Base-by-base conservation (phyloP, 306 rosid genomes). In the Vigna reflexopilosa region DNA sequence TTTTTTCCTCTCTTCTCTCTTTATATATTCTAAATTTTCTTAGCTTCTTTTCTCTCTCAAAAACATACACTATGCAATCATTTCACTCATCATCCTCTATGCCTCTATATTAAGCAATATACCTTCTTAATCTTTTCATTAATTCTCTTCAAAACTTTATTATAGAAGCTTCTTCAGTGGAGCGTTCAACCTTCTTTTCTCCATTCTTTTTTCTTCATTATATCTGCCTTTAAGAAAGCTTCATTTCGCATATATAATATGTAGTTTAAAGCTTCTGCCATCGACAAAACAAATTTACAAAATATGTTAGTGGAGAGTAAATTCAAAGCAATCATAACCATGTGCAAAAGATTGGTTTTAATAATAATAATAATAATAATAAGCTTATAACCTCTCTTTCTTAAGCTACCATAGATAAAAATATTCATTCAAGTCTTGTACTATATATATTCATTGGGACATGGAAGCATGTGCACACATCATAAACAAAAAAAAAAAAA, bases 251-350 rank as follows among this genome's bases (percentile, higher is more conserved):
- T 72, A 85, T 77, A 83, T 77, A 84, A 83, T 82, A 61, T 47
- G 48, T 52, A 73, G 70, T 64, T 77, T 82, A 64, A 76, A 72
- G 74, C 47, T 78, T 78, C 76, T 73, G 66, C 36, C 40, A 70
- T 10, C 58, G 72, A 47, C 79, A 50, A 69, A 55, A 70, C 69
- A 47, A 80, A 34, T 67, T 72, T 15, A 69, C n/a, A 50, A 75
- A 80, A 77, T 65, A 70, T 68, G 72, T 58, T 49, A 82, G 78
- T 67, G 87, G 86, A 84, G 88, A 86, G 94, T 88, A 83, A 91
- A 83, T 83, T 56, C 73, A 51, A 91, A 91, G 97, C 80, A 81
- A 91, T 82, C 79, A 82, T 82, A 81, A 74, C 75, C 92, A 89
- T 81, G 97, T 86, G 92, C 87, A 67, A 76, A 80, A 83, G 90